Base-by-base conservation (phyloP, 768 basidiomycete species). In the Sarcodon sp. region DNA sequence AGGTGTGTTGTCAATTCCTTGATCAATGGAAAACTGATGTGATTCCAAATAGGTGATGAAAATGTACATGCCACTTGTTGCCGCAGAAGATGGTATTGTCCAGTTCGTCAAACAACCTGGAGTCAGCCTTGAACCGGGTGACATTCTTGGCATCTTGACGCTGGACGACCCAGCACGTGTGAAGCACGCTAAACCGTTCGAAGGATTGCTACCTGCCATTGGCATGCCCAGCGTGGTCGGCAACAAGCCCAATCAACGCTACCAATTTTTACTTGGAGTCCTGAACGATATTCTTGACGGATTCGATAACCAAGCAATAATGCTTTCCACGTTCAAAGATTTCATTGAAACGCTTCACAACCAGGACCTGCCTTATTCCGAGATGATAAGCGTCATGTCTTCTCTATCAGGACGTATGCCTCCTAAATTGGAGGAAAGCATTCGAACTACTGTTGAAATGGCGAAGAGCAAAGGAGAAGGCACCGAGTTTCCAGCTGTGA, bases 61-160 rank as follows among this genome's bases (percentile, higher is more conserved):
- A 71, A 99, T 98, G 96, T 96, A 96, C 66, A 96, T 99, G 94
- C 92, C 92, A 3, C 78, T 99, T 48, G 80, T 89, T 48, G 91
- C 92, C 5, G 77, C 85, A 3, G 96, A 99, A 63, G 90, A 94
- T 62, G 96, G 96, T 58, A 75, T 83, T 43, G 83, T 93, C 13
- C 92, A 94, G 57, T 80, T 98, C 57, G 89, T 98, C 66, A 99
- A 98, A 68, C 96, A 99, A 63, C 89, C 96, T 48, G 96, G 96
- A 57, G 89, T 93, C 60, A 92, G 89, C 54, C 77, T 99, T 47
- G 89, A 94, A 53, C 90, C 93, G 10, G 96, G 96, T 21, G 96
- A 97, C 64, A 92, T 99, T 49, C 80, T 99, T 50, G 96, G 96
- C 66, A 93, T 98, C 58, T 74, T 98, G 49, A 88, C 91, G 7